Evolutionary conservation across 768 basidiomycete genomes (phyloP).

Genomic region (Cytidiella melzeri): DNA sequence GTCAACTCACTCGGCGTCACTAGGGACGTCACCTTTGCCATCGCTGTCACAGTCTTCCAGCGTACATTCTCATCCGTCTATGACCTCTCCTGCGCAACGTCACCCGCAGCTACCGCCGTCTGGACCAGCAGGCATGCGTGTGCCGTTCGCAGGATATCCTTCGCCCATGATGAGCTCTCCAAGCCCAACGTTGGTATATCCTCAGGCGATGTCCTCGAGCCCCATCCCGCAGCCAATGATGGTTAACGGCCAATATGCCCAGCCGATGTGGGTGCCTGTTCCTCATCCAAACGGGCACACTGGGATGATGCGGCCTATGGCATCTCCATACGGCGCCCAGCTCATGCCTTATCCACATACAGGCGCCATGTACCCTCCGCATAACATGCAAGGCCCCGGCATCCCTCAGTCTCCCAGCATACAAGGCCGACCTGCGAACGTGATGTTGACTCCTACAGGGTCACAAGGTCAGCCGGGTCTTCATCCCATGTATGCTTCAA

Average conservation of each 20-base stretch:
- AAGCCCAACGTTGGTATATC: constrained; percentile 60
- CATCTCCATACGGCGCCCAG: constrained; percentile 59
- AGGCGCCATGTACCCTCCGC: constrained; percentile 34
- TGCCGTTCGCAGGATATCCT: constrained; percentile 52
- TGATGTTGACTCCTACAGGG: constrained; percentile 74
- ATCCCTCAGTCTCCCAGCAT: constrained; percentile 37
- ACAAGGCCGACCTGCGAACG: constrained; percentile 33
- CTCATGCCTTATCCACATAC: constrained; percentile 62
- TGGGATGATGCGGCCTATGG: constrained; percentile 49
- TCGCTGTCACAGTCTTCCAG: not conserved
- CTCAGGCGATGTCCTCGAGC: constrained; percentile 51
- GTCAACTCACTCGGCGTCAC: constrained; percentile 23
- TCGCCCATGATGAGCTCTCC: constrained; percentile 73
- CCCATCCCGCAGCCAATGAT: constrained; percentile 58
- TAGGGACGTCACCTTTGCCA: not conserved
- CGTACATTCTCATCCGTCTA: constrained; percentile 8
- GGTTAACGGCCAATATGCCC: constrained; percentile 58
- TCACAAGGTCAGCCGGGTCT: constrained; percentile 36
- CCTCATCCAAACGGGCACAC: constrained; percentile 42
- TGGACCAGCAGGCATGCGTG: constrained; percentile 44
- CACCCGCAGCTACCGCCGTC: constrained; percentile 26
- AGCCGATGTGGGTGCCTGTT: constrained; percentile 61
- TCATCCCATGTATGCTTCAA: constrained; percentile 53
- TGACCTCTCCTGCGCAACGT: constrained; percentile 13
- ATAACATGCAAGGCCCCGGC: constrained; percentile 35